These are phyloP conservation scores for Excoecaria agallocha DNA, from an alignment of 345 rosid genomes.

Conservation along the genomic window DNA sequence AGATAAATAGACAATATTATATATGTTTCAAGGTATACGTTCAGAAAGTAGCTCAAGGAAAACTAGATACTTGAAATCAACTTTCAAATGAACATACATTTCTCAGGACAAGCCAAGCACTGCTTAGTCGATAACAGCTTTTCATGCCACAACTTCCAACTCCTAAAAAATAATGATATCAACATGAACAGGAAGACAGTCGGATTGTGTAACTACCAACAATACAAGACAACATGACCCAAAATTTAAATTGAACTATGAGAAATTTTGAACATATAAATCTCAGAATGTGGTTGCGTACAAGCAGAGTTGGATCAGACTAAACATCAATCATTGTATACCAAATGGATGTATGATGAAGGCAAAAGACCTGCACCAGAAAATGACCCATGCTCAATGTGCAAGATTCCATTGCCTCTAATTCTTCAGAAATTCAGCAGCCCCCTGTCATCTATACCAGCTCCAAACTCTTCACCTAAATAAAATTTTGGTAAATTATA, in stretches of 20 bases:
- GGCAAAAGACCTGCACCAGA: slow-evolving; percentile 21
- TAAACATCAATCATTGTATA: slow-evolving; percentile 21
- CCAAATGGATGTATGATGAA: slow-evolving; percentile 21
- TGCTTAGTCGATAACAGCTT: background rate
- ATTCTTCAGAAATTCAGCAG: slow-evolving; percentile 16
- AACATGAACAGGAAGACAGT: slow-evolving; percentile 13
- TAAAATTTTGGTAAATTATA: background rate
- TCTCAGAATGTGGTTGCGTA: slow-evolving; percentile 25
- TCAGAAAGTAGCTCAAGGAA: no score
- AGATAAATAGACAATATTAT: no score
- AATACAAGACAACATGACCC: slow-evolving; percentile 16
- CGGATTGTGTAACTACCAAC: slow-evolving; percentile 11
- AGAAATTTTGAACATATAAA: slow-evolving; percentile 14
- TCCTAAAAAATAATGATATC: slow-evolving; percentile 16
- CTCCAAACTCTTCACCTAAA: slow-evolving; percentile 25
- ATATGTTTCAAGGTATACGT: no score
- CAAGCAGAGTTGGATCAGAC: slow-evolving; percentile 25
- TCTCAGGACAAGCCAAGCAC: background rate
- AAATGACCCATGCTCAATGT: slow-evolving; percentile 11
- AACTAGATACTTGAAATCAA: no score
- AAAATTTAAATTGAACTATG: slow-evolving; percentile 7
- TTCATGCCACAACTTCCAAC: background rate
- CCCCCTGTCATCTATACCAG: slow-evolving; percentile 24
- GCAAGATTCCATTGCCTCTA: slow-evolving; percentile 19
- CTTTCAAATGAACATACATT: background rate